Base-by-base conservation (phyloP, 805 yeast species). In the Barnettozyma vustinii region DNA sequence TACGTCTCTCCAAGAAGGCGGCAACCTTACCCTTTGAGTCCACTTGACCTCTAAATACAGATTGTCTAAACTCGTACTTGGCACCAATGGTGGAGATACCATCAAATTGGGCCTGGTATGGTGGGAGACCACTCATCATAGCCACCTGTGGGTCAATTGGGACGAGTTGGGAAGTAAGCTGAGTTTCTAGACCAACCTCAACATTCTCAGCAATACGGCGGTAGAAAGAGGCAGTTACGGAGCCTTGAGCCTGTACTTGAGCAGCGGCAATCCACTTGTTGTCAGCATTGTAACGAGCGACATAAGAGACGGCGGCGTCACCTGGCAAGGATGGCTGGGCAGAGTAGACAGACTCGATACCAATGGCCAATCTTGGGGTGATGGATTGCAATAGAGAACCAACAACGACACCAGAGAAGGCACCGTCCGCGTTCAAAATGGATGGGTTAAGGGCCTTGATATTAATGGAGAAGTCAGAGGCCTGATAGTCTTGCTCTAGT, bases 11-110 rank as follows among this genome's bases (percentile, higher is more conserved):
- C 67, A 94, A 75, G 76, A 90, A 82, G 61, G 90, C 87, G 49
- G 87, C 78, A 47, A 92, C 95, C 73, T 87, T 89, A 71, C 99
- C 99, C 52, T 78, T 75, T 45, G 95, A 81, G 72, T 90, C 97
- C 53, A 94, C 65, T 70, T 91, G 96, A 64, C 97, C 97, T 72
- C 99, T 83, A 81, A 90, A 90, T 47, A 89, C 84, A 50, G 95
- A 84, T 72, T 89, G 95, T 75, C 97, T 89, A 79, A 89, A 94
- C 75, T 94, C 98, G 72, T 92, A 92, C 74, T 92, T 94, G 62
- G 96, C 96, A 72, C 97, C 99, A 50, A 92, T 67, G 52, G 97
- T 87, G 60, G 99, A 91, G 62, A 80, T 78, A 64, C 96, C 98
- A 65, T 92, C 97, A 51, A 91, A 76, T 40, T 84, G 82, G 32